Percentiles rank a stretch among this genome's conserved stretches.
Evolutionary conservation across 2,329 filamentous ascomycete genomes (phyloP).

Genomic region (Aspergillus tamarii): DNA sequence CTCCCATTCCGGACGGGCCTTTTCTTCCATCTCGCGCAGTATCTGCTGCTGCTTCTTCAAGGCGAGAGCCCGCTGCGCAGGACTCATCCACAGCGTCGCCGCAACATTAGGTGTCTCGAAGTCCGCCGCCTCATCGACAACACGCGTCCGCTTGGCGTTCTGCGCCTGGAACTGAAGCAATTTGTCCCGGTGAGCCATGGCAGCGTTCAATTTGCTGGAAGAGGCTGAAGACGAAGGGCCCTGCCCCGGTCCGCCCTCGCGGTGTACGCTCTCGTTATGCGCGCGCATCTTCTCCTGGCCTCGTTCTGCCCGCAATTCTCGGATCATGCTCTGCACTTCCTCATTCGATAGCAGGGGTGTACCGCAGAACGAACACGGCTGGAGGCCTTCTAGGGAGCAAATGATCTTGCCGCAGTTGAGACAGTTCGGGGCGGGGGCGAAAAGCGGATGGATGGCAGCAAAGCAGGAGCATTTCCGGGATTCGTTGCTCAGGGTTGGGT

Average conservation of each 20-base stretch:
- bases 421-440: constrained; percentile 92
- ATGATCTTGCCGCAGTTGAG: constrained; percentile 91
- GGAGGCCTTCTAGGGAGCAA: constrained; percentile 89
- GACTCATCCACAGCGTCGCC: constrained; percentile 79
- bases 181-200: constrained; percentile 77
- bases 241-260: constrained; percentile 37
- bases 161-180: constrained; percentile 82
- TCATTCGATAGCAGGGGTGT: constrained; percentile 69
- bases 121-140: constrained; percentile 82
- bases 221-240: constrained; percentile 22
- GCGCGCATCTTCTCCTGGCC: constrained; percentile 83
- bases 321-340: constrained; percentile 85
- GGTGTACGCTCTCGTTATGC: constrained; percentile 63
- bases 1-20: constrained; percentile 82
- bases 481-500: constrained; percentile 69
- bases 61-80: constrained; percentile 79
- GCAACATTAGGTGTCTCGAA: constrained; percentile 65
- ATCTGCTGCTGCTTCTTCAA: constrained; percentile 84
- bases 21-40: constrained; percentile 84
- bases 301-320: constrained; percentile 79
- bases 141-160: constrained; percentile 79
- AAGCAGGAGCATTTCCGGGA: constrained; percentile 79
- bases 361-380: constrained; percentile 90
- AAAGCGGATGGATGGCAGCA: constrained; percentile 81
- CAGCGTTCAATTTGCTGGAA: constrained; percentile 65